phyloP scores from a whole-genome alignment of 495 filamentous ascomycete species.

The Neurospora tetraspora region DNA sequence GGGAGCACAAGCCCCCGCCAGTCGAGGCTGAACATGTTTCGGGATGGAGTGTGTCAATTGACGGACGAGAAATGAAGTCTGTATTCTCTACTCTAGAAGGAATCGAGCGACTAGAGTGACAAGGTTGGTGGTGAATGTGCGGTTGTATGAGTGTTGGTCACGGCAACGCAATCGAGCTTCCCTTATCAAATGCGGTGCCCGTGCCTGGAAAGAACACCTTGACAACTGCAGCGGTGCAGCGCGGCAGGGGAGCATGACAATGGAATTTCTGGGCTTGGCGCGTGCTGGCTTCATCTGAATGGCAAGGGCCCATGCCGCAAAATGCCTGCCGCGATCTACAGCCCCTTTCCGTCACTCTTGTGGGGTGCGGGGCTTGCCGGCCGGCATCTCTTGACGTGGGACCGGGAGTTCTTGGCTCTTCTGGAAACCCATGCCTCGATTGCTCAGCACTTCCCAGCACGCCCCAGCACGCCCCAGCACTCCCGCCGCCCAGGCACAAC shows the following conservation, averaged over 20 bases:
- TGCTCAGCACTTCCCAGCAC: constrained; percentile 1
- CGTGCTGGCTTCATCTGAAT: background rate
- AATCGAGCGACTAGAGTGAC: background rate
- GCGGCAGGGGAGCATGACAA: background rate
- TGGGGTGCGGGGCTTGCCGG: background rate
- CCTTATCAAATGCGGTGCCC: background rate
- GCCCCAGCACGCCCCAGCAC: background rate
- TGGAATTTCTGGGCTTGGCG: constrained; percentile 14
- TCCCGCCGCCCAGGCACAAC: constrained; percentile 13
- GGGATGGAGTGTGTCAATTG: background rate
- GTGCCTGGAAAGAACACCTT: constrained; percentile 27
- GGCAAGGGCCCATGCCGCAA: background rate
- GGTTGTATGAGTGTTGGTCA: background rate
- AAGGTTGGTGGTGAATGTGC: background rate
- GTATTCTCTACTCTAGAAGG: background rate
- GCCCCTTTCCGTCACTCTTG: background rate
- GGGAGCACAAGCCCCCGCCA: constrained; percentile 74
- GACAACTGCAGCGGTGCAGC: constrained; percentile 11
- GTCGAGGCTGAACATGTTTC: constrained; percentile 51
- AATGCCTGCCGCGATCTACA: background rate
- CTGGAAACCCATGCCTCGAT: background rate
- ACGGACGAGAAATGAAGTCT: background rate
- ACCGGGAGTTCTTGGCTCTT: constrained; percentile 5
- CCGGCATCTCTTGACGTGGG: background rate
- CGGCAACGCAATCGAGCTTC: background rate